Base-by-base conservation (phyloP, 1,139 yeast genomes). In the Saccharomyces hybrid region DNA sequence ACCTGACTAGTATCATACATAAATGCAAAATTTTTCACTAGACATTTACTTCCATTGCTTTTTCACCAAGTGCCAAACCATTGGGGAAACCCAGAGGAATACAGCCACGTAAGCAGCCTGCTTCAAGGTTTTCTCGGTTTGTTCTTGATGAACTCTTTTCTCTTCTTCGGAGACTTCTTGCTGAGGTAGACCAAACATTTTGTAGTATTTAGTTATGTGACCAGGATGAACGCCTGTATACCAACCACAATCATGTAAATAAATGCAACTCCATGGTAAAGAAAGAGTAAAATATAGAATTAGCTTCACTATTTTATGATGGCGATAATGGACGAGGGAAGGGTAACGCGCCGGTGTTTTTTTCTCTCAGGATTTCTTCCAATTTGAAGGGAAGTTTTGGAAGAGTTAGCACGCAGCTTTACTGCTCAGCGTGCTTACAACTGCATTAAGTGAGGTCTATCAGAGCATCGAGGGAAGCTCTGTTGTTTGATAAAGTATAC, bases 141-240 rank as follows among this genome's bases (percentile, higher is more conserved):
- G 81, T 64, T 82, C 79, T 70, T 86, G 87, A 72, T 85, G 91
- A 55, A 80, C 73, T 68, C 81, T 83, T 75, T 83, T 84, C 75
- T 87, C 89, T 68, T 87, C 95, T 72, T 86, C 95, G 60, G 84
- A 78, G 62, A 85, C 80, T 66, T 81, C 83, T 70, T 81, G 83
- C 61, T 82, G 85, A 70, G 84, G 84, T 63, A 86, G 86, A 61
- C 93, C 95, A 78, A 83, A 88, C 96, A 88, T 88, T 57, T 51
- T 21, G 12, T 42, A 47, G 16, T 50, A 47, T 60, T 54, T 50
- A 62, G 56, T 28, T 55, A 57, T 47, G 54, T 49, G 54, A 16
- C 42, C 54, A 57, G 38, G 60, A 61, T 52, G 56, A 32, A 48
- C 52, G 54, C 50, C 8, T 38, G 11, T 19, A n/a, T 38, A 19